Percentiles rank a stretch among this genome's conserved stretches.
phyloP scores from a whole-genome alignment of 2,329 filamentous ascomycete genomes.

The Talaromyces sp. region DNA sequence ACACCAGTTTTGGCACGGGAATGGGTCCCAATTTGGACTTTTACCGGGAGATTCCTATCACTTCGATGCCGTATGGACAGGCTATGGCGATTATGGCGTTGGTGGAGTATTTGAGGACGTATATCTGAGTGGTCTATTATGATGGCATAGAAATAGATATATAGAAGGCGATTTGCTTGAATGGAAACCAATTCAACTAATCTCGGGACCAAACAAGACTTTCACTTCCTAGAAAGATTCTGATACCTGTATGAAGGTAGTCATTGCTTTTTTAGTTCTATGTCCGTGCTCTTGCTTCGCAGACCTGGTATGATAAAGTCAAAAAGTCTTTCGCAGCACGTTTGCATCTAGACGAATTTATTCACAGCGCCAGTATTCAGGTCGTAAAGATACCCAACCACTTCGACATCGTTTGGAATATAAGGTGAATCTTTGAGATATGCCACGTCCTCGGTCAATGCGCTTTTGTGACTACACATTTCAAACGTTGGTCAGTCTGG shows the following conservation, averaged over 20 bases:
- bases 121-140: constrained; percentile 39
- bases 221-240: not conserved
- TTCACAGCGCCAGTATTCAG: not conserved
- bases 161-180: not conserved
- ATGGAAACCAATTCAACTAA: not conserved
- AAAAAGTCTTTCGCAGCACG: not conserved
- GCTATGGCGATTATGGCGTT: constrained; percentile 81
- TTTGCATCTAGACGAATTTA: not conserved
- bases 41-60: constrained; percentile 71
- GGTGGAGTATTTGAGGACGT: constrained; percentile 66
- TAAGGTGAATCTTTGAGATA: not conserved
- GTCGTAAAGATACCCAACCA: not conserved
- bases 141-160: not conserved
- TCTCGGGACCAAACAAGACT: not conserved
- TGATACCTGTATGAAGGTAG: too few relatives aligned
- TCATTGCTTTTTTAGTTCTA: not conserved
- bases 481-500: not conserved
- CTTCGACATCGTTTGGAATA: not conserved
- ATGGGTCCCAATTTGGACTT: constrained; percentile 72
- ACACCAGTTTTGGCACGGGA: constrained; percentile 73
- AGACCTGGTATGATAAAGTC: not conserved
- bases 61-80: constrained; percentile 80
- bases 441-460: not conserved
- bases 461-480: not conserved
- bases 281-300: too few relatives aligned